A percentile compares a stretch with the other conserved stretches of the same genome.
Conservation (phyloP, 2,329 filamentous ascomycete genomes). For the Sporothrix globosa region DNA sequence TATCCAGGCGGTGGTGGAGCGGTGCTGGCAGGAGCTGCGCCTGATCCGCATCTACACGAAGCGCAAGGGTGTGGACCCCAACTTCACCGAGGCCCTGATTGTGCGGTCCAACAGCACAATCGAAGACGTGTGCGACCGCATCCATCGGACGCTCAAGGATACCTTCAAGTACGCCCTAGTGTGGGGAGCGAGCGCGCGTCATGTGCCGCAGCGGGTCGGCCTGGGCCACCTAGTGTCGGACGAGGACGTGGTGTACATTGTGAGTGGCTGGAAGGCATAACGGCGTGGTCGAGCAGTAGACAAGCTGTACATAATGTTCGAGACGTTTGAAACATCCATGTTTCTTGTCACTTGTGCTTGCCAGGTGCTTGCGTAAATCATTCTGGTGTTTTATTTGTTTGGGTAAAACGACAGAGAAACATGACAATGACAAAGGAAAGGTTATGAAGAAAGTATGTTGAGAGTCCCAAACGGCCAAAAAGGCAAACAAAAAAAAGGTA, state of each 20-base stretch:
- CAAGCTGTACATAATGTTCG: conserved; percentile 18
- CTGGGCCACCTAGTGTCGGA: conserved; percentile 76
- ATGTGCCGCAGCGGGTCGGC: conserved; percentile 91
- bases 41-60: conserved; percentile 96
- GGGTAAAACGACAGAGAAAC: not conserved
- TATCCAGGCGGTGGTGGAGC: conserved; percentile 88
- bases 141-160: conserved; percentile 93
- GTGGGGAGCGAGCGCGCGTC: conserved; percentile 94
- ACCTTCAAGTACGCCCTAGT: conserved; percentile 99
- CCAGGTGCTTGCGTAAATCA: conserved; percentile 1
- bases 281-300: not conserved
- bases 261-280: conserved; percentile 65
- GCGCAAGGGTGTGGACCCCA: conserved; percentile 86
- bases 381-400: conserved; percentile 1
- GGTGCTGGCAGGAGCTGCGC: conserved; percentile 90
- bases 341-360: not conserved
- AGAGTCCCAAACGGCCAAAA: not conserved
- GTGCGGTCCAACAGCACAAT: conserved; percentile 85
- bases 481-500: not conserved
- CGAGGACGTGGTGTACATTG: conserved; percentile 70
- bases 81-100: conserved; percentile 90
- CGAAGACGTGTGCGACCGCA: conserved; percentile 95
- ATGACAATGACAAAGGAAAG: conserved; percentile 18
- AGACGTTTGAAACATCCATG: not conserved
- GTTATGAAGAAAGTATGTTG: not conserved